These are phyloP conservation scores for Tulasnella sp. DNA, from an alignment of 768 basidiomycete genomes.

Conservation along the genomic window DNA sequence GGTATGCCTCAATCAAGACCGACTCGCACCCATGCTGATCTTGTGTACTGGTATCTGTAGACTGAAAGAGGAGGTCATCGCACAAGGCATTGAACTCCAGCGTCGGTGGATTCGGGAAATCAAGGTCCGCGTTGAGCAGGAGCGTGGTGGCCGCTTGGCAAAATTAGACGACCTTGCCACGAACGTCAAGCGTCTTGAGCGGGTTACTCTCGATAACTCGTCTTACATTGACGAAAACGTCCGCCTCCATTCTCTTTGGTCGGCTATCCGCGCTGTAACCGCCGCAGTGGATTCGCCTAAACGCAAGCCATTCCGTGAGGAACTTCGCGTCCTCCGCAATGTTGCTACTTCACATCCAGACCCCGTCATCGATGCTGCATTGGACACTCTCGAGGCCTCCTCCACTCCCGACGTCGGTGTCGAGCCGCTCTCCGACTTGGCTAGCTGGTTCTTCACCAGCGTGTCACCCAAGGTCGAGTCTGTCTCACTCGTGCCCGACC, in stretches of 20 bases:
- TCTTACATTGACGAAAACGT: constrained; percentile 89
- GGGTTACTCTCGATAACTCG: constrained; percentile 87
- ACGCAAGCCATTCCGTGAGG: constrained; percentile 82
- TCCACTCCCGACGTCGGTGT: constrained; percentile 77
- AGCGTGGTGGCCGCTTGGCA: constrained; percentile 90
- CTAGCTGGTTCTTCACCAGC: constrained; percentile 82
- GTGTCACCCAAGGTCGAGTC: constrained; percentile 79
- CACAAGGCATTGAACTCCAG: constrained; percentile 96
- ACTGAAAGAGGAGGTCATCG: constrained; percentile 88
- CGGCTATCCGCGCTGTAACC: constrained; percentile 78
- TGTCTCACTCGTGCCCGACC: constrained; percentile 90
- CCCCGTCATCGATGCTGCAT: constrained; percentile 56
- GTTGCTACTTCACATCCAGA: constrained; percentile 69
- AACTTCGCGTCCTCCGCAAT: constrained; percentile 74
- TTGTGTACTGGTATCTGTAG: constrained; percentile 40
- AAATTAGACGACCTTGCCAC: constrained; percentile 92
- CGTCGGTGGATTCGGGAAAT: constrained; percentile 94
- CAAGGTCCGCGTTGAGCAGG: constrained; percentile 92
- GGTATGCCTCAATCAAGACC: constrained; percentile 47
- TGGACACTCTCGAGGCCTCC: constrained; percentile 63
- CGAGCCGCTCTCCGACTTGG: constrained; percentile 83
- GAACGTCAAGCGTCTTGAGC: constrained; percentile 84
- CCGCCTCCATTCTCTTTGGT: constrained; percentile 87
- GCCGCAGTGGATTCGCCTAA: constrained; percentile 60
- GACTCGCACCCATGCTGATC: background rate